phyloP scores from a whole-genome alignment of 2,329 filamentous ascomycete species.

The Monilinia laxa region DNA sequence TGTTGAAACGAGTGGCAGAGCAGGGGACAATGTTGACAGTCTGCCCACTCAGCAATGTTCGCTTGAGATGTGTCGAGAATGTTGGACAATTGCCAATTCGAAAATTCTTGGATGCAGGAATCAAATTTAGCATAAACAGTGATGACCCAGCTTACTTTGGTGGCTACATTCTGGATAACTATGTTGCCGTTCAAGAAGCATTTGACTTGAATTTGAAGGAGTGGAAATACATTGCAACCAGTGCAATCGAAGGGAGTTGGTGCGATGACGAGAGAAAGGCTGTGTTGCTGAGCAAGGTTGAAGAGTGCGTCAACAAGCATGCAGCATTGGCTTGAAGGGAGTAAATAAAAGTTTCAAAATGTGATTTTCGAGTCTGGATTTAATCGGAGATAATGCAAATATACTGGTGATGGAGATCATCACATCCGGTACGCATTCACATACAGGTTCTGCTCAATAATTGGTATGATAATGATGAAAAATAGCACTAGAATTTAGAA shows the following conservation, averaged over 20 bases:
- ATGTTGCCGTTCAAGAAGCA: constrained; percentile 71
- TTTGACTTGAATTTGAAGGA: constrained; percentile 63
- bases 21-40: constrained; percentile 64
- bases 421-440: background rate
- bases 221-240: constrained; percentile 63
- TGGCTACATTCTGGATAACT: constrained; percentile 73
- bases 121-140: constrained; percentile 50
- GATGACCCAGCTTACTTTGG: constrained; percentile 61
- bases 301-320: constrained; percentile 40
- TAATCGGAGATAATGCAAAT: background rate
- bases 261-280: constrained; percentile 62
- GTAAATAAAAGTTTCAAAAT: background rate
- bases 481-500: background rate
- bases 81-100: constrained; percentile 48
- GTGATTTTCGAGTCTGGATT: background rate
- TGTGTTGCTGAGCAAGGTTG: constrained; percentile 52
- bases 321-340: constrained; percentile 1
- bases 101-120: constrained; percentile 45
- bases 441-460: background rate
- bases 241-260: constrained; percentile 68
- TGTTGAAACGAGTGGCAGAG: constrained; percentile 58
- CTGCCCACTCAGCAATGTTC: constrained; percentile 73
- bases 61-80: constrained; percentile 48
- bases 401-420: constrained; percentile 4
- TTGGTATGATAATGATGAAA: background rate